These are phyloP conservation scores for Phytophthora chlamydospora DNA, from an alignment of 352 stramenopile genomes.

Conservation along the genomic window DNA sequence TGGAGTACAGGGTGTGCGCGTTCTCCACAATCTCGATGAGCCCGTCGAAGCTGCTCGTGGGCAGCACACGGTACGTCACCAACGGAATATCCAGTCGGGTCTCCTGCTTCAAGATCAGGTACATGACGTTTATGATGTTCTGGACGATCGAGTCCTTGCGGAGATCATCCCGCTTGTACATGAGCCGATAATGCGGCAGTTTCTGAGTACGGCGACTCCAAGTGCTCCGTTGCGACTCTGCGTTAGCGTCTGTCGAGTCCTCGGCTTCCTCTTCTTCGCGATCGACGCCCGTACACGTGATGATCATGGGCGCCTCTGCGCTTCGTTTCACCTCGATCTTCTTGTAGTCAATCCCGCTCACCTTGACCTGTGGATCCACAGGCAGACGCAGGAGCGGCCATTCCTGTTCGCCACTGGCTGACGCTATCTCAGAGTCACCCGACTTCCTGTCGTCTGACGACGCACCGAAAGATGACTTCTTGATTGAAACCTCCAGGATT, in stretches of 20 bases:
- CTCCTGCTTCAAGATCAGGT: slow-evolving; percentile 86
- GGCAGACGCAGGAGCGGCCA: slow-evolving; percentile 60
- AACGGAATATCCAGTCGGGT: slow-evolving; percentile 80
- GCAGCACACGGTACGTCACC: slow-evolving; percentile 87
- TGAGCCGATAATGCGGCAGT: slow-evolving; percentile 73
- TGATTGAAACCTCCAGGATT: slow-evolving; percentile 54
- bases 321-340: slow-evolving; percentile 85
- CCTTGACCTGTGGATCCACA: slow-evolving; percentile 75
- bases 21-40: slow-evolving; percentile 90
- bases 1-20: slow-evolving; percentile 83
- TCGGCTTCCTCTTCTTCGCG: slow-evolving; percentile 74
- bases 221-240: slow-evolving; percentile 45
- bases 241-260: slow-evolving; percentile 22
- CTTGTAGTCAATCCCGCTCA: slow-evolving; percentile 73
- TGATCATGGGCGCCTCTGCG: slow-evolving; percentile 81
- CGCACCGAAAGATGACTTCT: slow-evolving; percentile 51
- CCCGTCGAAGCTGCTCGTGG: slow-evolving; percentile 84
- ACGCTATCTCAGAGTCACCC: not conserved
- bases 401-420: slow-evolving; percentile 9
- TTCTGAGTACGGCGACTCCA: slow-evolving; percentile 36
- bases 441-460: slow-evolving; percentile 15
- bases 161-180: slow-evolving; percentile 90
- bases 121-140: slow-evolving; percentile 92
- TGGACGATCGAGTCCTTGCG: slow-evolving; percentile 87
- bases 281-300: slow-evolving; percentile 80